Conservation (phyloP, 23 red algal genomes). For the Gracilaria domingensis region DNA sequence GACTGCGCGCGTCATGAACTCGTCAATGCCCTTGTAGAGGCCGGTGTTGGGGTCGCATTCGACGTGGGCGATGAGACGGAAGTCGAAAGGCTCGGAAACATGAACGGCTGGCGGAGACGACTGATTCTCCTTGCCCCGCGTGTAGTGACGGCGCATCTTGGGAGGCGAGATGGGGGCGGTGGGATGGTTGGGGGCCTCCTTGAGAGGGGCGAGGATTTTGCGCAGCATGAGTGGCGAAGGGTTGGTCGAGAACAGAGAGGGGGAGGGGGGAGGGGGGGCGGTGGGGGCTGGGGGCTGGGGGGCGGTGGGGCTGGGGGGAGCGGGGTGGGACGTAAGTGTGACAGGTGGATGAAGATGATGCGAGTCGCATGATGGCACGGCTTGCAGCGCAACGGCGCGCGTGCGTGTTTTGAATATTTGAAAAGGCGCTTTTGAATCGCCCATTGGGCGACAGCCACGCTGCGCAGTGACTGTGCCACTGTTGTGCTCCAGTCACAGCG, state of each 20-base stretch:
- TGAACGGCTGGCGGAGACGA: conserved; percentile 4
- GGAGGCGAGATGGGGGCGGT: not conserved
- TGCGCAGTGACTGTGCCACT: no score
- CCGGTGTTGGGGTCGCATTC: conserved; percentile 60
- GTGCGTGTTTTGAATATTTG: no score
- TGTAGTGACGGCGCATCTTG: conserved; percentile 9
- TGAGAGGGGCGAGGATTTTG: conserved; percentile 65
- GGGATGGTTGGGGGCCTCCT: conserved; percentile 22
- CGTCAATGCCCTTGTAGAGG: conserved; percentile 62
- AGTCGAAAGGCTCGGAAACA: conserved; percentile 44
- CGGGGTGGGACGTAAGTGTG: no score
- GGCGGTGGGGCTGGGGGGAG: no score
- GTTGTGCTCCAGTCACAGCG: no score
- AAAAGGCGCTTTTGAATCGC: no score
- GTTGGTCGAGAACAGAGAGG: not conserved
- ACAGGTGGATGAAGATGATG: no score
- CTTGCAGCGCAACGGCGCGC: no score
- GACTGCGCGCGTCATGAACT: conserved; percentile 61
- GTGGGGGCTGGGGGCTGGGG: no score
- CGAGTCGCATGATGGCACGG: no score
- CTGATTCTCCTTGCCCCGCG: conserved; percentile 34
- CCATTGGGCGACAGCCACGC: no score
- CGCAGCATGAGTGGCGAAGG: conserved; percentile 24
- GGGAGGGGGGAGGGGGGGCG: not conserved
- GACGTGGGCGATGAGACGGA: conserved; percentile 63